Evolutionary conservation across 805 yeast genomes (phyloP).

Genomic region (Metschnikowia noctiluminum): DNA sequence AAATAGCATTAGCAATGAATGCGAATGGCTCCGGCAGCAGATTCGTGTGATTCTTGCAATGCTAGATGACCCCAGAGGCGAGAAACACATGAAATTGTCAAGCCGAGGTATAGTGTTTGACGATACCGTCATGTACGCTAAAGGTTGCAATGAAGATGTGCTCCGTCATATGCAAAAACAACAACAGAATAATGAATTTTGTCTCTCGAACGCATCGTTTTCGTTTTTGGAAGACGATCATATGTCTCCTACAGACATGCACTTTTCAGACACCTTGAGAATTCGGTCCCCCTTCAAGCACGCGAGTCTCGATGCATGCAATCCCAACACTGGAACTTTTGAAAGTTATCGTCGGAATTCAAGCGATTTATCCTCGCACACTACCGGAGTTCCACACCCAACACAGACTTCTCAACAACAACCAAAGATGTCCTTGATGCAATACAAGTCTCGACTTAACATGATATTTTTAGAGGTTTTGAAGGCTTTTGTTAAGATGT

Average conservation of each 20-base stretch:
- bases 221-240: constrained; percentile 1
- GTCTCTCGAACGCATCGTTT: neutral
- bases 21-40: constrained; percentile 46
- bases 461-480: constrained; percentile 34
- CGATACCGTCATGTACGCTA: constrained; percentile 22
- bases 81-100: constrained; percentile 14
- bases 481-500: constrained; percentile 28
- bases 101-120: constrained; percentile 33
- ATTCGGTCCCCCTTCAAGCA: constrained; percentile 3
- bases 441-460: constrained; percentile 31
- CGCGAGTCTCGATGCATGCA: neutral
- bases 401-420: neutral
- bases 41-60: constrained; percentile 38
- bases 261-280: neutral
- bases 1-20: constrained; percentile 36
- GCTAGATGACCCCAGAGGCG: constrained; percentile 36
- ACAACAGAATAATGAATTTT: neutral
- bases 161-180: constrained; percentile 15
- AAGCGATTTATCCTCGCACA: no score
- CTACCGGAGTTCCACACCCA: no score
- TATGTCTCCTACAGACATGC: neutral
- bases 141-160: constrained; percentile 31
- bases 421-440: constrained; percentile 20
- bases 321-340: neutral
- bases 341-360: neutral